Base-by-base conservation (phyloP, 768 basidiomycete species). In the Leccinum disarticulatum region DNA sequence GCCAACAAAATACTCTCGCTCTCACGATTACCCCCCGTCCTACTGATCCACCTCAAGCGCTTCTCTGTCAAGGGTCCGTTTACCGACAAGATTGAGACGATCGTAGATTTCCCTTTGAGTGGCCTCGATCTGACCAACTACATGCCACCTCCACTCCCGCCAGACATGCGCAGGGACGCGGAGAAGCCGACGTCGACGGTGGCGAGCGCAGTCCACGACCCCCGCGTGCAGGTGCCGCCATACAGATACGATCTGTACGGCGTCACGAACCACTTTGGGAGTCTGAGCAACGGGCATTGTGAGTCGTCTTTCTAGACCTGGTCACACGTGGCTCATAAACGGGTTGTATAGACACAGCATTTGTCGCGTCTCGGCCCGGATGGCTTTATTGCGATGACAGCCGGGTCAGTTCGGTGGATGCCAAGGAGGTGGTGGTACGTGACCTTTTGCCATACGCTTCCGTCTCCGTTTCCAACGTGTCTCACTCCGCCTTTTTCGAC, bases 301-400 rank as follows among this genome's bases (percentile, higher is more conserved):
- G 66, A 75, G 94, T 81, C 2, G 10, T 5, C 1, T 35, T 3
- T 10, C 11, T 33, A 11, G 11, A 4, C 33, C 10, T 22, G 14
- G 17, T 52, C 53, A 48, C 13, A 55, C 54, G 41, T 30, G 5
- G 9, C 55, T 63, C 28, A 58, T 49, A 48, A 8, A 14, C 31
- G 3, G 19, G n/a, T 27, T 25, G 13, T 11, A 5, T 66, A 97
- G 96, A 98, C 73, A 98, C 96, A 50, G 94, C 97, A 19, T 95
- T 87, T 68, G 86, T 99, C 54, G 84, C 91, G 36, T 93, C 90
- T 15, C 81, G 87, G 55, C 88, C 90, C 35, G 87, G 90, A 38
- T 99, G 97, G 97, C 76, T 88, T 70, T 92, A 92, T 68, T 95
- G 94, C 70, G 95, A 97, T 68, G 96, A 98, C 72, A 95, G 94